phyloP scores from a whole-genome alignment of 306 rosid species.

The Trifolium pratense region DNA sequence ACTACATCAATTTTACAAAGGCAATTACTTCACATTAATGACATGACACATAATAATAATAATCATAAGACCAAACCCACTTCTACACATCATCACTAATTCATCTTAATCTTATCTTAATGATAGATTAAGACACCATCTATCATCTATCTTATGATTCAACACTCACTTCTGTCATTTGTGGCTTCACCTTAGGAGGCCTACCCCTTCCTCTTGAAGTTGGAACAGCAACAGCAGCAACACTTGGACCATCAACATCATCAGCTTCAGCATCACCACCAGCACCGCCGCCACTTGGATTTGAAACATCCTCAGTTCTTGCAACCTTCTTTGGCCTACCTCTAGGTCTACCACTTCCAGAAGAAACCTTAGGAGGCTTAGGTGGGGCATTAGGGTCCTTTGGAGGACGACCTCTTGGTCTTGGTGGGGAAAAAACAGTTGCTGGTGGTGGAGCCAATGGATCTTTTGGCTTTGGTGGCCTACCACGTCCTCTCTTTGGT shows the following conservation, averaged over 20 bases:
- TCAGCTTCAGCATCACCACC: neutral
- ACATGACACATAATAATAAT: slow-evolving; percentile 18
- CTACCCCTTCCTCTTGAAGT: slow-evolving; percentile 65
- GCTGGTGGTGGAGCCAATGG: slow-evolving; percentile 42
- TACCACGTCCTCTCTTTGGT: slow-evolving; percentile 83
- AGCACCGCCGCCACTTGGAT: neutral
- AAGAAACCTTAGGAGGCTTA: slow-evolving; percentile 48
- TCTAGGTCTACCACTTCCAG: slow-evolving; percentile 67
- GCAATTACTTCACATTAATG: slow-evolving; percentile 43
- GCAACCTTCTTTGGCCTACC: slow-evolving; percentile 83
- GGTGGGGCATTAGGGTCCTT: slow-evolving; percentile 77
- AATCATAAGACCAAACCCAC: slow-evolving; percentile 35
- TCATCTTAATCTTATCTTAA: neutral
- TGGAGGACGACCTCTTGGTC: slow-evolving; percentile 80
- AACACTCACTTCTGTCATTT: slow-evolving; percentile 69
- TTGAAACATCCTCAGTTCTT: neutral
- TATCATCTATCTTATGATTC: slow-evolving; percentile 47
- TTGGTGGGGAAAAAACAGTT: slow-evolving; percentile 39
- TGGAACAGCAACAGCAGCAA: neutral
- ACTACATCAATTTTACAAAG: slow-evolving; percentile 55
- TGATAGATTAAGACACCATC: neutral
- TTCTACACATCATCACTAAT: slow-evolving; percentile 25
- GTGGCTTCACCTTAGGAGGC: slow-evolving; percentile 83
- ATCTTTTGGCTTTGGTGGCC: slow-evolving; percentile 78
- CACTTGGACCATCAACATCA: neutral